Base-by-base conservation (phyloP, 1,284 basidiomycete genomes). In the Rhodotorula sp. region DNA sequence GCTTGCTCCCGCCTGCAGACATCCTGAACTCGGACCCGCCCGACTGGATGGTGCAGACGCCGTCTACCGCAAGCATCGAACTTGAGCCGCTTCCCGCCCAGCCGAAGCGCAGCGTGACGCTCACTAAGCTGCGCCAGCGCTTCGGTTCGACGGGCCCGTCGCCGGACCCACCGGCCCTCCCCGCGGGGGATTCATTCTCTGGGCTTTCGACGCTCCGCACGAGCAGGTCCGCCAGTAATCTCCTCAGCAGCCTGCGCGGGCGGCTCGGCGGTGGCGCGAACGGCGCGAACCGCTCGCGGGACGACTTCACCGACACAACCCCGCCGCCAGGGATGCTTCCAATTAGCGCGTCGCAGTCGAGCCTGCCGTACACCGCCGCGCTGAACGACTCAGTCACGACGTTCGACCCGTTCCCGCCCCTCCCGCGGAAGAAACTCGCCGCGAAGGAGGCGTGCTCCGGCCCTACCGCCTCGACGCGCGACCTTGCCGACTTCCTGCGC, bases 1-100 rank as follows among this genome's bases (percentile, higher is more conserved):
- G 32, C 32, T 8, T 10, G 7, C 25, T 25, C 19, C 3, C 27
- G 13, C 32, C 21, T 1, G 17, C 29, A 72, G 70, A 72, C 44
- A 66, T 72, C 50, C 63, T 72, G 34, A 68, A 68, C 56, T 72
- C 66, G 34, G 66, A 68, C 1, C 70, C 70, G 4, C 70, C 70
- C 6, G 25, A n/a, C 3, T 72, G 70, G 70, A 44, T 68, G 55
- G 41, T 2, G 2, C 62, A 39, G 27, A 39, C 62, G 15, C 41
- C 60, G 15, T 8, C 46, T 2, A 10, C 34, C 3, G 22, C 46
- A 1, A 19, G n/a, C 6, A 22, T 25, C 41, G 58, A 44, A 2
- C 54, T 48, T 36, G 55, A 66, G 9, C 22, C 3, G 17, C 29
- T 12, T 55, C 37, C 34, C 22, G 29, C 25, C 44, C 56, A 36